A percentile compares a stretch with the other conserved stretches of the same genome.
phyloP scores from a whole-genome alignment of 345 rosid species.

The Brassica juncea region DNA sequence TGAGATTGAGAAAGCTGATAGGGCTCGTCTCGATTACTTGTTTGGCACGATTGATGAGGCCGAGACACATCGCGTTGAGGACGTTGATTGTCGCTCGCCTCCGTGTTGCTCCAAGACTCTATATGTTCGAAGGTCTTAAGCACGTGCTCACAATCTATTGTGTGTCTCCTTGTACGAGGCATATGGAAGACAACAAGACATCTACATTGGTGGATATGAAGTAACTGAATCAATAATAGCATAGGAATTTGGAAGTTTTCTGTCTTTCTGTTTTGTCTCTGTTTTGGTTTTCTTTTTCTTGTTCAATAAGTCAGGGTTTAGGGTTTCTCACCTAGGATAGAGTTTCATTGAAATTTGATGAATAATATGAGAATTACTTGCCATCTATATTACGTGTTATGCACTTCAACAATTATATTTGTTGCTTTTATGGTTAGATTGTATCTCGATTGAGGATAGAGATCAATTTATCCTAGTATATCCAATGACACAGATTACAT shows the following conservation, averaged over 20 bases:
- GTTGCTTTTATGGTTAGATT: neutral
- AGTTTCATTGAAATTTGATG: neutral
- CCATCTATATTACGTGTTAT: neutral
- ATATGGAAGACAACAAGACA: neutral
- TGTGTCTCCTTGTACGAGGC: neutral
- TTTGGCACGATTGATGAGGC: neutral
- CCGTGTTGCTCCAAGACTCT: neutral
- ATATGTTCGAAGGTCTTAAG: neutral
- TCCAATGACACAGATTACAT: neutral
- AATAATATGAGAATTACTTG: neutral
- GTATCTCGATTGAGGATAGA: neutral
- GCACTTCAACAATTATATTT: neutral
- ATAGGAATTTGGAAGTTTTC: neutral
- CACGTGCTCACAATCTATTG: neutral
- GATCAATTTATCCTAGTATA: neutral
- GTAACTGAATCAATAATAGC: neutral
- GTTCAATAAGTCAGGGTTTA: neutral
- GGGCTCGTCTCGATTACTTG: constrained; percentile 3
- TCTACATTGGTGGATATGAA: neutral
- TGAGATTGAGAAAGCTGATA: constrained; percentile 20
- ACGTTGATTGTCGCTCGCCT: neutral
- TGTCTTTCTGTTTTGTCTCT: neutral
- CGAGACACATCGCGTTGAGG: neutral
- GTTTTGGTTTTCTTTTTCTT: neutral
- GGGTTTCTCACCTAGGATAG: neutral